phyloP scores from a whole-genome alignment of 805 yeast genomes.

The Yarrowia yakushimensis region DNA sequence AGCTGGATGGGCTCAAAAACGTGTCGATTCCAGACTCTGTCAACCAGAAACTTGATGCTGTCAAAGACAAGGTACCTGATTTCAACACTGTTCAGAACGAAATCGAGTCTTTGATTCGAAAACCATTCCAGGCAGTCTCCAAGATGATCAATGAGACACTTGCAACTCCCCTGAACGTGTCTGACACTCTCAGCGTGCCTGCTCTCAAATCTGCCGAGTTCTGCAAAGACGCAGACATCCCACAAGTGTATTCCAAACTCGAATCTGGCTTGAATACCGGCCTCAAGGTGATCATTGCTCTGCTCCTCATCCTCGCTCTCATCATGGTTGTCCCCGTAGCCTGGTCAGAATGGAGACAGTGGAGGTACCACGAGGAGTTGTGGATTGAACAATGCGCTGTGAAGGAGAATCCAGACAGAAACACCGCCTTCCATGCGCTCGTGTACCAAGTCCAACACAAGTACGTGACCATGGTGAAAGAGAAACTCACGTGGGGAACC shows the following conservation, averaged over 20 bases:
- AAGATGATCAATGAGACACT: background rate
- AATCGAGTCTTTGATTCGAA: constrained; percentile 51
- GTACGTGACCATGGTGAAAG: constrained; percentile 40
- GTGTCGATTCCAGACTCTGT: constrained; percentile 65
- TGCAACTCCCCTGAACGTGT: background rate
- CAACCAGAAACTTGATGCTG: constrained; percentile 50
- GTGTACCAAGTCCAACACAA: background rate
- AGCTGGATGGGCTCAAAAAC: constrained; percentile 53
- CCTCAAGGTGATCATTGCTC: background rate
- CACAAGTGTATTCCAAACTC: background rate
- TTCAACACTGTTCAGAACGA: constrained; percentile 61
- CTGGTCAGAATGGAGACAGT: background rate
- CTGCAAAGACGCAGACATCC: background rate
- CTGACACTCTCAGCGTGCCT: background rate
- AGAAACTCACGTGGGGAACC: constrained; percentile 16
- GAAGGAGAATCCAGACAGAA: background rate
- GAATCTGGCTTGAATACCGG: background rate
- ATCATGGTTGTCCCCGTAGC: background rate
- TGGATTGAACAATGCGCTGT: background rate
- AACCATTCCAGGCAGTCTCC: constrained; percentile 48
- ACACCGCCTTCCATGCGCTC: background rate
- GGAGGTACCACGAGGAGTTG: constrained; percentile 13
- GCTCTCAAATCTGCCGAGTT: background rate
- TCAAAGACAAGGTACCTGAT: constrained; percentile 57
- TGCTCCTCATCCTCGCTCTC: background rate